These are phyloP conservation scores for Bromus sterilis DNA, from an alignment of 176 grass and related monocot species.

Conservation along the genomic window DNA sequence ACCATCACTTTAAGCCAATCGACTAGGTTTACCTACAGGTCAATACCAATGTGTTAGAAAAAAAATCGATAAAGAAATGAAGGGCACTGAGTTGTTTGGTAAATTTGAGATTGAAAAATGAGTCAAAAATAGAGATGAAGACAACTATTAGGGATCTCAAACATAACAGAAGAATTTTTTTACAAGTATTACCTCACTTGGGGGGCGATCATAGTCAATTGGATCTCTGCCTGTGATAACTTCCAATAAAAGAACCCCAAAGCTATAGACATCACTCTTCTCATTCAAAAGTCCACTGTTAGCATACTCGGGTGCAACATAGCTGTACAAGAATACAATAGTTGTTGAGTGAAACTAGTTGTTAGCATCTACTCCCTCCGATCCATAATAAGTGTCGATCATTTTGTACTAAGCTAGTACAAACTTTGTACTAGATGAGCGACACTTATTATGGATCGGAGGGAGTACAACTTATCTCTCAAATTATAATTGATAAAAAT, in stretches of 20 bases:
- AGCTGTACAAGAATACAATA: slow-evolving; percentile 42
- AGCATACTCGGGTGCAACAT: slow-evolving; percentile 96
- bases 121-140: not conserved
- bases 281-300: slow-evolving; percentile 94
- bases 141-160: not conserved
- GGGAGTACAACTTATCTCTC: no score
- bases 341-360: not conserved
- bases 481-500: not conserved
- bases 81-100: not conserved
- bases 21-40: slow-evolving; percentile 87
- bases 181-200: slow-evolving; percentile 69
- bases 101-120: not conserved
- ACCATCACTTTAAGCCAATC: slow-evolving; percentile 99
- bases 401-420: no score
- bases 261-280: slow-evolving; percentile 98
- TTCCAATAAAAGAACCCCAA: slow-evolving; percentile 93
- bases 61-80: no score
- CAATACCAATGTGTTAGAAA: not conserved
- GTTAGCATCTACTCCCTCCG: no score
- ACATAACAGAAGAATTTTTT: not conserved
- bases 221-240: slow-evolving; percentile 97
- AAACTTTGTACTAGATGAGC: no score
- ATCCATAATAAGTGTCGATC: no score
- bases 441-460: no score
- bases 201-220: slow-evolving; percentile 72